A percentile compares a stretch with the other conserved stretches of the same genome.
Conservation (phyloP, 2,329 filamentous ascomycete species). For the Lecanosticta acicola region DNA sequence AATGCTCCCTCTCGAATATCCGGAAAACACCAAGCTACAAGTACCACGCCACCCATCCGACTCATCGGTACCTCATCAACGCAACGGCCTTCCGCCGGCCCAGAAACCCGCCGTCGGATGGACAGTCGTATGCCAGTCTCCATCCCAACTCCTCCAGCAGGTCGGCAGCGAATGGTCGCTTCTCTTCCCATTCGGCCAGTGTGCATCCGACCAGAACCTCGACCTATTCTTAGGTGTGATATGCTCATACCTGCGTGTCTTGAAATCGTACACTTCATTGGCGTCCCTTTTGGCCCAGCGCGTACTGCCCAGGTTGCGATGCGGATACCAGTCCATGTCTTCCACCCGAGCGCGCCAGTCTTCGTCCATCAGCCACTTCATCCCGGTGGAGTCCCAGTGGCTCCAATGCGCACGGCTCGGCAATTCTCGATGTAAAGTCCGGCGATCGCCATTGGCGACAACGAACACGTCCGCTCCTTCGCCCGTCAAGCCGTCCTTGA, state of each 20-base stretch:
- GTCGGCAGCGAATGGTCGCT: slow-evolving; percentile 20
- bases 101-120: slow-evolving; percentile 17
- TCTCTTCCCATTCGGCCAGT: slow-evolving; percentile 23
- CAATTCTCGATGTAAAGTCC: slow-evolving; percentile 35
- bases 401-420: slow-evolving; percentile 36
- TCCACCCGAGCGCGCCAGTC: slow-evolving; percentile 36
- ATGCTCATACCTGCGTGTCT: slow-evolving; percentile 23
- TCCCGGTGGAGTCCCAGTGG: slow-evolving; percentile 27
- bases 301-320: slow-evolving; percentile 21
- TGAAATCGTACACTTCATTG: slow-evolving; percentile 27
- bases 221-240: slow-evolving; percentile 9
- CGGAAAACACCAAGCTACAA: too few relatives aligned
- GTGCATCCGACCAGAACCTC: slow-evolving; percentile 28
- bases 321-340: slow-evolving; percentile 32
- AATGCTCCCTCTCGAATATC: not conserved
- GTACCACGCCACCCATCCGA: too few relatives aligned
- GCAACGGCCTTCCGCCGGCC: slow-evolving; percentile 23
- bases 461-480: slow-evolving; percentile 45
- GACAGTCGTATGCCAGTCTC: slow-evolving; percentile 28
- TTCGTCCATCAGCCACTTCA: slow-evolving; percentile 9
- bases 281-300: slow-evolving; percentile 17
- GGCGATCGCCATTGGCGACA: slow-evolving; percentile 35
- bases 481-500: slow-evolving; percentile 39
- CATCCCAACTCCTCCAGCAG: slow-evolving; percentile 17
- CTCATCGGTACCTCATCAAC: slow-evolving; percentile 1